phyloP scores from a whole-genome alignment of 176 grass and related monocot genomes.

The Carex parvula region DNA sequence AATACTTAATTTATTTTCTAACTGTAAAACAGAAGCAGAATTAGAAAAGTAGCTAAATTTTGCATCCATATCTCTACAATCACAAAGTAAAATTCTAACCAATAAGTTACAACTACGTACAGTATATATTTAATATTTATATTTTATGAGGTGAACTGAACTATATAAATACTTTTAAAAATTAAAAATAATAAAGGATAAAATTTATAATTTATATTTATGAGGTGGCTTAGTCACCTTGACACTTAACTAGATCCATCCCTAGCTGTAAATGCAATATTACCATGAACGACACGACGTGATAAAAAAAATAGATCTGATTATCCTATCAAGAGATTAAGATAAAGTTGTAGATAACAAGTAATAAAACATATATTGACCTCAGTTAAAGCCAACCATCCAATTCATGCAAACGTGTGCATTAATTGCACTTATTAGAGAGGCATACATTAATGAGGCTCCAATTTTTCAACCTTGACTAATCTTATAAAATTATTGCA shows the following conservation, averaged over 20 bases:
- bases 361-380: background rate
- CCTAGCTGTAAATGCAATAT: too few relatives aligned
- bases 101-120: too few relatives aligned
- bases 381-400: conserved; percentile 1
- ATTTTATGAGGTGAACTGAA: too few relatives aligned
- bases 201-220: too few relatives aligned
- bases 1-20: background rate
- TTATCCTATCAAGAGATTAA: background rate
- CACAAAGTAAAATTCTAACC: too few relatives aligned
- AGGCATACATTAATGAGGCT: conserved; percentile 22
- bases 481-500: conserved; percentile 6
- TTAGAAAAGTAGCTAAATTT: too few relatives aligned
- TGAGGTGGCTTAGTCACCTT: too few relatives aligned
- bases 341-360: background rate
- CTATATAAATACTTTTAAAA: too few relatives aligned
- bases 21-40: background rate
- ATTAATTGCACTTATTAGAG: conserved; percentile 28
- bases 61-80: too few relatives aligned
- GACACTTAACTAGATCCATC: too few relatives aligned
- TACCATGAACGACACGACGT: background rate
- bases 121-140: too few relatives aligned
- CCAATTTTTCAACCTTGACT: conserved; percentile 24
- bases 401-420: conserved; percentile 32
- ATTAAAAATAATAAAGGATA: too few relatives aligned
- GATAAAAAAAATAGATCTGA: background rate